Evolutionary conservation across 2,329 filamentous ascomycete species (phyloP), one percentile per base, ranked within the genome.

Genomic region (Microsporum canis): DNA sequence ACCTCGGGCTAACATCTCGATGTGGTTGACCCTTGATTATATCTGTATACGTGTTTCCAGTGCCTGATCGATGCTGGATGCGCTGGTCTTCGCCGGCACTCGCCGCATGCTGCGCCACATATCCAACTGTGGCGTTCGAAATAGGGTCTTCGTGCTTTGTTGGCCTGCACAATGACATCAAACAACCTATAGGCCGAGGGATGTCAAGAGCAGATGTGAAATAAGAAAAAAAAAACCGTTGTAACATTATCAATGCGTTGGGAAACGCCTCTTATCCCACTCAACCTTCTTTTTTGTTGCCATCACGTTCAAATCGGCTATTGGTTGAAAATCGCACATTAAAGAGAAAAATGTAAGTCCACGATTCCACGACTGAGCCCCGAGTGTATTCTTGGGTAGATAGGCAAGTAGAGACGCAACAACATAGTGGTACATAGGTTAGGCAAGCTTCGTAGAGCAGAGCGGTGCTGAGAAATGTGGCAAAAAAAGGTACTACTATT

Each of bases 11-110:
- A 33, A 10, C 49, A n/a, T 27, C 14, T 33, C 23, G 43, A 23
- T 47, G 23, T n/a, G 43, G 1, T 29, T 47, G 17, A 53, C 33
- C 49, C 49, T n/a, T 31, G 29, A 29, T 33, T 53, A 14, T 34
- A 31, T 53, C 49, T 14, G 31, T 3, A 53, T 53, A 53, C 49
- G 49, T 53, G 49, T 53, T 53, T 53, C 49, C 49, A 53, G 49
- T 53, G 49, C 39, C n/a, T 43, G 4, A 14, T 43, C n/a, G 39
- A 43, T 43, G 17, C 17, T 23, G 17, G 17, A 23, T 23, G 17
- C 17, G 17, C 5, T 53, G 43, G 23, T 47, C 17, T 23, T 27
- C 43, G 8, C 10, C 43, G 43, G 43, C 43, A 47, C n/a, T 8
- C 43, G 43, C 43, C 43, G 43, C 43, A 27, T 8, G 29, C 49